These are phyloP conservation scores for Linnemannia hyalina DNA, from an alignment of 192 early-diverging fungal species.

Conservation along the genomic window DNA sequence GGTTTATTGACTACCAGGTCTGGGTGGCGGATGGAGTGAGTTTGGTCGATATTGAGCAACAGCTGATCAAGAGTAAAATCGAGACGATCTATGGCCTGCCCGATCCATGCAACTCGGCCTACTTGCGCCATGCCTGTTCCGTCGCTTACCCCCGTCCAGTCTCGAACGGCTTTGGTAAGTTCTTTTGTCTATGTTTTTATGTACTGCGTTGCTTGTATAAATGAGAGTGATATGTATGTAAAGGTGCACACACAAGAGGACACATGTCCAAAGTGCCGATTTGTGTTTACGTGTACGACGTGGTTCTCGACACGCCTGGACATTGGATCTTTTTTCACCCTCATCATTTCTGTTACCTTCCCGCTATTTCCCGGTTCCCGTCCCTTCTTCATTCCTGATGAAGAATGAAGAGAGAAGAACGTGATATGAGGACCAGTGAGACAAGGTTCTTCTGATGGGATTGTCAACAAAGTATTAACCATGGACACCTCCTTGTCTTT, in stretches of 20 bases:
- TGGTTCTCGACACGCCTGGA: no score
- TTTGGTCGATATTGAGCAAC: slow-evolving; percentile 9
- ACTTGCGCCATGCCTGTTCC: slow-evolving; percentile 36
- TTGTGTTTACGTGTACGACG: not conserved
- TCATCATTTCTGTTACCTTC: not conserved
- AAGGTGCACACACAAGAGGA: not conserved
- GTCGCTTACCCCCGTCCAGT: slow-evolving; percentile 48
- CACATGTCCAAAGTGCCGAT: not conserved
- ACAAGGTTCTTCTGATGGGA: not conserved
- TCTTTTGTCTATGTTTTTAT: not conserved
- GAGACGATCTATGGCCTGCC: slow-evolving; percentile 8
- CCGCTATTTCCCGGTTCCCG: not conserved
- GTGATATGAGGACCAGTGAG: no score
- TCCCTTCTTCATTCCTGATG: not conserved
- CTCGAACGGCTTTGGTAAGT: slow-evolving; percentile 36
- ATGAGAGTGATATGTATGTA: not conserved
- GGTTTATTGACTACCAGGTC: slow-evolving; percentile 46
- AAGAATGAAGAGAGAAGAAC: not conserved
- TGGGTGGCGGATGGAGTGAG: slow-evolving; percentile 36
- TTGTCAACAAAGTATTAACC: not conserved
- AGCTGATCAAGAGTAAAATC: not conserved
- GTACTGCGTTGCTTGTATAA: not conserved
- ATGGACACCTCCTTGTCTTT: not conserved
- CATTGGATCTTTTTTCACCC: not conserved
- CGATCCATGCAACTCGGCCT: slow-evolving; percentile 45